Conservation (phyloP, 495 filamentous ascomycete genomes). For the Daldinia loculata region DNA sequence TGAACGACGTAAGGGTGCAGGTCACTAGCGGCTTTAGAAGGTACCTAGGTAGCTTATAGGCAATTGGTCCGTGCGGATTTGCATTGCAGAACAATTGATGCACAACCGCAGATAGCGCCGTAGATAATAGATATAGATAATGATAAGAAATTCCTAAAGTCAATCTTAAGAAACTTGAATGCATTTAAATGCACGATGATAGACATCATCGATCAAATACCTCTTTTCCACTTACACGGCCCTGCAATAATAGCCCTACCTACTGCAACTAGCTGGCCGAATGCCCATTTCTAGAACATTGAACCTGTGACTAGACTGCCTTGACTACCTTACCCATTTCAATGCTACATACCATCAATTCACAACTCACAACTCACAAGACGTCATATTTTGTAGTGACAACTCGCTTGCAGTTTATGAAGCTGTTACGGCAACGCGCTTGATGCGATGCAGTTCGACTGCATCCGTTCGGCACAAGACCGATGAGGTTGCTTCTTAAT, state of each 20-base stretch:
- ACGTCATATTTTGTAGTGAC: slow-evolving; percentile 18
- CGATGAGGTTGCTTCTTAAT: slow-evolving; percentile 1
- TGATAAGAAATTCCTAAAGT: slow-evolving; percentile 15
- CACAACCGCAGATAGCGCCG: slow-evolving; percentile 41
- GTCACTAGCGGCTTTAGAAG: neutral
- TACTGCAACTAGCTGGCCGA: slow-evolving; percentile 28
- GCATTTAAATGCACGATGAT: neutral
- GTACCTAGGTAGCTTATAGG: neutral
- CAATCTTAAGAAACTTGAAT: neutral
- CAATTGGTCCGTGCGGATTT: slow-evolving; percentile 26
- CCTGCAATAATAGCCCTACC: slow-evolving; percentile 11
- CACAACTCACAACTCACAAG: slow-evolving; percentile 20
- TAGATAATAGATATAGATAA: slow-evolving; percentile 12
- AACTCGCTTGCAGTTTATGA: slow-evolving; percentile 15
- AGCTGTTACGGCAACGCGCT: slow-evolving; percentile 5
- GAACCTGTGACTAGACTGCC: slow-evolving; percentile 2
- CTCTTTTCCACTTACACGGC: slow-evolving; percentile 8
- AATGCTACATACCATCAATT: slow-evolving; percentile 7
- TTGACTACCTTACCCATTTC: neutral
- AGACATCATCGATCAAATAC: slow-evolving; percentile 22
- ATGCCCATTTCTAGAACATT: slow-evolving; percentile 4
- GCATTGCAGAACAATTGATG: slow-evolving; percentile 5
- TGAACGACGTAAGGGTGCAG: slow-evolving; percentile 43
- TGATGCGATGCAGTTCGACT: slow-evolving; percentile 2
- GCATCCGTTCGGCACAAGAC: slow-evolving; percentile 9